phyloP scores from a whole-genome alignment of 2,329 filamentous ascomycete genomes.

The Didymosphaeria variabile region DNA sequence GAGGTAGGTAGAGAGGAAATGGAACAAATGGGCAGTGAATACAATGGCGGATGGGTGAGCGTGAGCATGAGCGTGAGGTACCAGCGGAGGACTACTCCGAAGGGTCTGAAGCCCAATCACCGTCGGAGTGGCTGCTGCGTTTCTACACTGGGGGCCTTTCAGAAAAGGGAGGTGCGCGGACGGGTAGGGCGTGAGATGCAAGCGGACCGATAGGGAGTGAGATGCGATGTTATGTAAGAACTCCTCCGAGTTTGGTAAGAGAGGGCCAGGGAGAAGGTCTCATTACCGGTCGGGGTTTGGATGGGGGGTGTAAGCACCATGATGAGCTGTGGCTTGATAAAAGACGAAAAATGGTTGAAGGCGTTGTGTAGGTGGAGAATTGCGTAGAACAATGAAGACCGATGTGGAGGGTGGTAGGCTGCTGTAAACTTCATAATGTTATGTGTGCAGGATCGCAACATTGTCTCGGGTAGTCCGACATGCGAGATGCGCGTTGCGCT shows the following conservation, averaged over 20 bases:
- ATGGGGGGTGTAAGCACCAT: neutral
- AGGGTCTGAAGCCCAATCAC: neutral
- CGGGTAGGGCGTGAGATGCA: neutral
- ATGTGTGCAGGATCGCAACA: too few relatives aligned
- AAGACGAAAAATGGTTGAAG: neutral
- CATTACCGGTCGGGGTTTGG: constrained; percentile 11
- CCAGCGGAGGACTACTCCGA: neutral
- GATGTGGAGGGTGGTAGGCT: too few relatives aligned
- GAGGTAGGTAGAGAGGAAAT: neutral
- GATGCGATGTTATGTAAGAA: neutral
- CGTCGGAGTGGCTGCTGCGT: neutral
- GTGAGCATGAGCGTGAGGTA: neutral
- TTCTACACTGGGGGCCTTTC: neutral
- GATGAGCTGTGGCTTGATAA: too few relatives aligned
- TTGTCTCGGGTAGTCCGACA: too few relatives aligned
- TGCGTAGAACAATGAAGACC: neutral
- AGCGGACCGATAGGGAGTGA: neutral
- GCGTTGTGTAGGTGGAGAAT: neutral
- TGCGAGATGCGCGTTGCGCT: too few relatives aligned
- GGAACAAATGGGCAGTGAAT: neutral
- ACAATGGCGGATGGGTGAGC: neutral
- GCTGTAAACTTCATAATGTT: too few relatives aligned
- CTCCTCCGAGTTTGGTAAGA: neutral
- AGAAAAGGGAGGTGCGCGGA: neutral
- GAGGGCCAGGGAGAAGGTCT: neutral